These are phyloP conservation scores for Cyclotella sp. DNA, from an alignment of 108 stramenopile species.

Conservation along the genomic window DNA sequence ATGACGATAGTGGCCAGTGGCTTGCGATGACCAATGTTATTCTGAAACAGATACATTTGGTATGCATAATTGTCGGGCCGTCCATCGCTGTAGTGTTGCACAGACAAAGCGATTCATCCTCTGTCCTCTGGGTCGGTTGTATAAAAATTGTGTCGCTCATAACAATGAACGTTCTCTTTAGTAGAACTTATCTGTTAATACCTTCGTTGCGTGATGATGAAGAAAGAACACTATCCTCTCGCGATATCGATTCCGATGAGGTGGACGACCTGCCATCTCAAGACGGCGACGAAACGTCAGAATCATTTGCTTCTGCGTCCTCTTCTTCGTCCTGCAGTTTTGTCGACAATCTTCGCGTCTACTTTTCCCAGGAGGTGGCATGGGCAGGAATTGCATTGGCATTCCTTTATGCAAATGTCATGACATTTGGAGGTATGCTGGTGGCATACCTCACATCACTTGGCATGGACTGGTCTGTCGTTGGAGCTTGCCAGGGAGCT, in stretches of 20 bases:
- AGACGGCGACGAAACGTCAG: background rate
- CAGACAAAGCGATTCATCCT: background rate
- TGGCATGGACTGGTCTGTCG: background rate
- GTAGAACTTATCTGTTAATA: background rate
- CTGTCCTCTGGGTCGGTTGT: background rate
- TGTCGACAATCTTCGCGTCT: background rate
- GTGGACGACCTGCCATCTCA: background rate
- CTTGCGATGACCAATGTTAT: background rate
- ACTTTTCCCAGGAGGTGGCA: background rate
- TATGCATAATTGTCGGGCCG: background rate
- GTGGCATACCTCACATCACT: conserved; percentile 1
- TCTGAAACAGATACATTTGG: background rate
- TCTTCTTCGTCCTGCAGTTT: background rate
- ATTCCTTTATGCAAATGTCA: background rate
- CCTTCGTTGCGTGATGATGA: background rate
- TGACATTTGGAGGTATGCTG: background rate
- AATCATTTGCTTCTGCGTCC: no score
- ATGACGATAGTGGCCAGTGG: background rate
- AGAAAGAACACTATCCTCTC: background rate
- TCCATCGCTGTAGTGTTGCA: conserved; percentile 2
- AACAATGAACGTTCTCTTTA: background rate
- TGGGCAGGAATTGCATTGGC: conserved; percentile 3
- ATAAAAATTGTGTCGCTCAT: background rate
- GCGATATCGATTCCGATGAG: background rate
- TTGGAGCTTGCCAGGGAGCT: conserved; percentile 4